Conservation (phyloP, 768 basidiomycete species). For the Leucocoprinus sp. region DNA sequence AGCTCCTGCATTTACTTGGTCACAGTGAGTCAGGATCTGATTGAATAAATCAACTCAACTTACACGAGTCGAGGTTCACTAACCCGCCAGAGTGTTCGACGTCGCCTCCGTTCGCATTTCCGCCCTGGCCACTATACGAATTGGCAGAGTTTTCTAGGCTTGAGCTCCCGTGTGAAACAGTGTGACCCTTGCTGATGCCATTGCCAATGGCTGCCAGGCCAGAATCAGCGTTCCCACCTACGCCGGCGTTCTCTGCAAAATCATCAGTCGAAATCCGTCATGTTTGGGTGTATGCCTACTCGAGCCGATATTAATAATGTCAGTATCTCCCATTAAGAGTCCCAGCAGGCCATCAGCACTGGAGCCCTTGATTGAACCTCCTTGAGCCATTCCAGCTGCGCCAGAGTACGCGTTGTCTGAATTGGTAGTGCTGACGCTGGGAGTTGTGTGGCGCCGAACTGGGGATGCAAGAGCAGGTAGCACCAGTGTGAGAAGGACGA, state of each 20-base stretch:
- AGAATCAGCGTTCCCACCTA: conserved; percentile 26
- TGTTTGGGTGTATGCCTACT: conserved; percentile 17
- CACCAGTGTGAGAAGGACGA: background rate
- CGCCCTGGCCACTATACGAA: conserved; percentile 23
- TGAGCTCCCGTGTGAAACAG: background rate
- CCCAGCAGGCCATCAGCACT: conserved; percentile 10
- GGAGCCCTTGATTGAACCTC: conserved; percentile 22
- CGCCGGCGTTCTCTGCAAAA: conserved; percentile 23
- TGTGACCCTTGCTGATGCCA: background rate
- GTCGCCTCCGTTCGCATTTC: conserved; percentile 27
- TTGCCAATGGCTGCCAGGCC: conserved; percentile 17
- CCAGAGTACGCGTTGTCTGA: conserved; percentile 26
- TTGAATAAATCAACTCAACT: background rate
- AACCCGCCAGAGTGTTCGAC: conserved; percentile 19
- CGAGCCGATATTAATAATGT: conserved; percentile 19
- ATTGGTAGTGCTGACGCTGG: conserved; percentile 11
- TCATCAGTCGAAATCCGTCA: background rate
- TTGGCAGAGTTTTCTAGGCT: conserved; percentile 17
- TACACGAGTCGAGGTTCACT: conserved; percentile 27
- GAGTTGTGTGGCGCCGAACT: conserved; percentile 9
- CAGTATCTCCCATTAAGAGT: conserved; percentile 7
- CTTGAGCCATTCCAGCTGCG: conserved; percentile 24
- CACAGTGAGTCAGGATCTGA: background rate
- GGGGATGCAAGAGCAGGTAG: conserved; percentile 2
- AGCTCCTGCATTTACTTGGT: background rate